phyloP scores from a whole-genome alignment of 2,329 filamentous ascomycete species.

The Penicillium sp. region DNA sequence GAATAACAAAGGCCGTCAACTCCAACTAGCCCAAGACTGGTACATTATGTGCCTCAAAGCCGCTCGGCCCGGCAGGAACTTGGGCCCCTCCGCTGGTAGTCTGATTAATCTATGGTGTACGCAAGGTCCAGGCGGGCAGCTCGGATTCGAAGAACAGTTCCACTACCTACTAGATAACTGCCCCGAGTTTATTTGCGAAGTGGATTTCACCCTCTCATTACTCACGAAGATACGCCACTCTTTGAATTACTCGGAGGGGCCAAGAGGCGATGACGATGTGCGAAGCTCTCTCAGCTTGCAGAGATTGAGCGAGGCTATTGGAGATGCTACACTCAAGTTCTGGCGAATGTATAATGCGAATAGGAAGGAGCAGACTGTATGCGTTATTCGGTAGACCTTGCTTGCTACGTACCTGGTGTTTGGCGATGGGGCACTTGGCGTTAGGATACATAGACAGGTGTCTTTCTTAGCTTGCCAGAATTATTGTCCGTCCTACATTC shows the following conservation, averaged over 20 bases:
- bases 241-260: neutral
- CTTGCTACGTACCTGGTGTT: neutral
- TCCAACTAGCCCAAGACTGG: neutral
- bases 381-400: neutral
- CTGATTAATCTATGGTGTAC: neutral
- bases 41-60: neutral
- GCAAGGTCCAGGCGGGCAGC: neutral
- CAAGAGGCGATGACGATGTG: neutral
- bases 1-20: neutral
- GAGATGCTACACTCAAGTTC: neutral
- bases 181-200: neutral
- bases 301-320: neutral
- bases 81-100: neutral
- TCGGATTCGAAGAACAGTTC: neutral
- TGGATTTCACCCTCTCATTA: neutral
- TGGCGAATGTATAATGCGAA: neutral
- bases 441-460: neutral
- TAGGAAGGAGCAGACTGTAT: neutral
- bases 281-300: neutral
- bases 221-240: neutral
- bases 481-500: neutral
- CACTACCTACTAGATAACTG: neutral
- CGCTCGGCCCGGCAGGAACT: neutral
- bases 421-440: neutral
- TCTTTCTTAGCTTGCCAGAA: neutral